A percentile compares a stretch with the other conserved stretches of the same genome.
Conservation (phyloP, 1,284 basidiomycete genomes). For the Inonotus obliquus region DNA sequence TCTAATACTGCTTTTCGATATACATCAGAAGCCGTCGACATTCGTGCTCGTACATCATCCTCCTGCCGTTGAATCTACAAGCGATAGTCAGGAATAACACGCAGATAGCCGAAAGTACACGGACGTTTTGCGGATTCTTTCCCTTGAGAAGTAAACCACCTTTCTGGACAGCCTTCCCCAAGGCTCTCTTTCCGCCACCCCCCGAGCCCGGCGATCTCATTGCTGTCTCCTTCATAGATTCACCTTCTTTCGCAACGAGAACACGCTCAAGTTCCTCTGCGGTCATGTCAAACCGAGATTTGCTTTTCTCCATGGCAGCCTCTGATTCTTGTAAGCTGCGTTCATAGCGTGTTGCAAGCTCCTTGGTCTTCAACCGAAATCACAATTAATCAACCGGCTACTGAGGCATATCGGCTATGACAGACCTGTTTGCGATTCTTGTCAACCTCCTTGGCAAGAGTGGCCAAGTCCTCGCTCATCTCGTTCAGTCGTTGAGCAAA, state of each 20-base stretch:
- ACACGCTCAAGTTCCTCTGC: constrained; percentile 95
- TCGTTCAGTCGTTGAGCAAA: constrained; percentile 87
- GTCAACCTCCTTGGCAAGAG: constrained; percentile 87
- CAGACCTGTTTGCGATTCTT: constrained; percentile 79
- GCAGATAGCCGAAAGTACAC: constrained; percentile 23
- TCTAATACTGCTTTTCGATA: constrained; percentile 91
- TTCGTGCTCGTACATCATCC: constrained; percentile 84
- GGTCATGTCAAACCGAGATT: constrained; percentile 79
- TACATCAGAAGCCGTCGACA: constrained; percentile 83
- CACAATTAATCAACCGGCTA: constrained; percentile 8
- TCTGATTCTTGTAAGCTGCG: constrained; percentile 89
- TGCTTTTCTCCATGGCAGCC: constrained; percentile 82
- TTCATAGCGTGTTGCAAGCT: constrained; percentile 85
- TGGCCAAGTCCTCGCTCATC: constrained; percentile 92
- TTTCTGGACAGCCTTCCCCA: constrained; percentile 88
- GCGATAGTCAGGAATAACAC: constrained; percentile 18
- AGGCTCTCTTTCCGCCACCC: constrained; percentile 68
- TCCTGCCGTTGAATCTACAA: constrained; percentile 86
- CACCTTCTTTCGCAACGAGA: constrained; percentile 93
- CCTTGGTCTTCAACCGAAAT: constrained; percentile 66
- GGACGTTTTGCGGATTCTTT: constrained; percentile 86
- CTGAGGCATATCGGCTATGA: constrained; percentile 30
- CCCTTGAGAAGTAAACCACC: constrained; percentile 89
- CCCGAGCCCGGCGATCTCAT: constrained; percentile 44
- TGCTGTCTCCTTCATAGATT: constrained; percentile 76